Evolutionary conservation across 2,329 filamentous ascomycete species (phyloP).

Genomic region (Colletotrichum graminicola): DNA sequence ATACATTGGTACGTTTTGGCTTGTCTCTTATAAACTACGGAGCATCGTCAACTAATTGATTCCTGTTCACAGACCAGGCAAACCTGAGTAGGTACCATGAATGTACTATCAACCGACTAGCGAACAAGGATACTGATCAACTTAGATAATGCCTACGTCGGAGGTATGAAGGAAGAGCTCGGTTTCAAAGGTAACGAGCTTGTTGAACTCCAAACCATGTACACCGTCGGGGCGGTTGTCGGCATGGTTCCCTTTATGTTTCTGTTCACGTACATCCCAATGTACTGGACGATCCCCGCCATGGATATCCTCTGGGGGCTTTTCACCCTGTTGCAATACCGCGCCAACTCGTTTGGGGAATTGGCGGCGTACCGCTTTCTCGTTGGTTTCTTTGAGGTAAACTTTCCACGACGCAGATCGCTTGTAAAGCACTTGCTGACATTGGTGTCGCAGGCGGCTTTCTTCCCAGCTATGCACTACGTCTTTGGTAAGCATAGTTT

Average conservation of each 20-base stretch:
- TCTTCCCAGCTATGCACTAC: constrained; percentile 51
- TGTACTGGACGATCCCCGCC: constrained; percentile 47
- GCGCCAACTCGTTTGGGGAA: constrained; percentile 44
- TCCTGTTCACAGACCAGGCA: constrained; percentile 40
- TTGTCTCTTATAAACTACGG: too few species aligned
- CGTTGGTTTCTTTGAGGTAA: constrained; percentile 49
- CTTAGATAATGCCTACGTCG: constrained; percentile 50
- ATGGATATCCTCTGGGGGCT: constrained; percentile 66
- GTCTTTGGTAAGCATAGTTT: constrained; percentile 52
- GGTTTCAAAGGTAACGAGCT: constrained; percentile 46
- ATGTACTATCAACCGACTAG: not conserved
- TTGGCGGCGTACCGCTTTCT: constrained; percentile 49
- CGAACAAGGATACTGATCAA: constrained; percentile 55
- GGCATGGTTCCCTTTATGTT: constrained; percentile 50
- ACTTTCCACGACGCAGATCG: not conserved
- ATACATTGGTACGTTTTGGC: constrained; percentile 42
- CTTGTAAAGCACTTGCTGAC: constrained; percentile 57
- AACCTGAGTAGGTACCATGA: constrained; percentile 46
- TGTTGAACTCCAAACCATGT: constrained; percentile 47
- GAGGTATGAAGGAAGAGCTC: constrained; percentile 46
- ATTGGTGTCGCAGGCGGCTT: constrained; percentile 54
- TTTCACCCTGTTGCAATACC: constrained; percentile 61
- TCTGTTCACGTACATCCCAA: constrained; percentile 47
- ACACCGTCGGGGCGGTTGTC: constrained; percentile 45
- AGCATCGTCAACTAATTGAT: not conserved